A percentile compares a stretch with the other conserved stretches of the same genome.
These are phyloP conservation scores for Metschnikowia amazonensis DNA, from an alignment of 805 yeast genomes.

Conservation along the genomic window DNA sequence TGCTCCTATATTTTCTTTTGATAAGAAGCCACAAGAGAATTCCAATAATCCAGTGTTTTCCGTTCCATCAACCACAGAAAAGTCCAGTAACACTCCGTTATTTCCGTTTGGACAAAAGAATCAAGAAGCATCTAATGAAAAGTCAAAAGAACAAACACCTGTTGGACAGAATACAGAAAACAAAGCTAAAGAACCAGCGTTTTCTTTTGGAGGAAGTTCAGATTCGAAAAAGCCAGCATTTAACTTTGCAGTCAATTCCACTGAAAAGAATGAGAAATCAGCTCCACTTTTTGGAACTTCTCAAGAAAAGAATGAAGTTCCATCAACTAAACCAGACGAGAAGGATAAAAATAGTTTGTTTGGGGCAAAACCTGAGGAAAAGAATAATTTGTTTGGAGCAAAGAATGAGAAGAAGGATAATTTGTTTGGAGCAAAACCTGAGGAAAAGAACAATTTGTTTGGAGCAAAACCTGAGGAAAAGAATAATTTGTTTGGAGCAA, in stretches of 20 bases:
- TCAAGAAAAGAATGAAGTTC: not conserved
- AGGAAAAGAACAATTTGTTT: constrained; percentile 14
- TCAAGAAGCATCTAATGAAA: no score
- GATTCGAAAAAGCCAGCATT: constrained; percentile 8
- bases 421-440: constrained; percentile 14
- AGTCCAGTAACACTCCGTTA: no score
- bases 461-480: constrained; percentile 17
- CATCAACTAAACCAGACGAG: no score
- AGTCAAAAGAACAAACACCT: not conserved
- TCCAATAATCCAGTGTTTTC: no score
- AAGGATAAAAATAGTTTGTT: no score
- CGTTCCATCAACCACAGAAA: no score
- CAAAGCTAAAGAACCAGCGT: constrained; percentile 3
- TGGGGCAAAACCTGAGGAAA: no score
- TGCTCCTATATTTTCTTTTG: no score
- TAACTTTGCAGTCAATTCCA: constrained; percentile 7
- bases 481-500: constrained; percentile 16
- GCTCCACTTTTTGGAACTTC: constrained; percentile 21
- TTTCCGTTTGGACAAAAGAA: no score
- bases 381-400: no score
- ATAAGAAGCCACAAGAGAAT: no score
- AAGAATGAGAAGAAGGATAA: not conserved
- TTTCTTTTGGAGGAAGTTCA: constrained; percentile 11
- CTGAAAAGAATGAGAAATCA: constrained; percentile 6
- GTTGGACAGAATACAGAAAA: constrained; percentile 16